Evolutionary conservation across 208 protist species (phyloP).

Genomic region (Trypanosomatidae sp.): DNA sequence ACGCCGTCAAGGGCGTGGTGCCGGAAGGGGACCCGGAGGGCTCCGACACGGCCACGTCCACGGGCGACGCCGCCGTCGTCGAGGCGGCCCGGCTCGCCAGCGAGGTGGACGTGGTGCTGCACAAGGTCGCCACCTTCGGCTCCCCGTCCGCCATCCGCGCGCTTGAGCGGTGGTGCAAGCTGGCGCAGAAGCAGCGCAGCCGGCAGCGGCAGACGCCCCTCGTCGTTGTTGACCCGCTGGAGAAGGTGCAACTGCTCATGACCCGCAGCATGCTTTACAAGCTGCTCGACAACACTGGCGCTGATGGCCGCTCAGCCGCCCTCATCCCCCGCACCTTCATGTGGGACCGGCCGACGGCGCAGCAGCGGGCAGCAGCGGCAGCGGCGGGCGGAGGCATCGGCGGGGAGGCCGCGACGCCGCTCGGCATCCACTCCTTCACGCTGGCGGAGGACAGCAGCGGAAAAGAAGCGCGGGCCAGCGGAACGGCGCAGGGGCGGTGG

Average conservation of each 20-base stretch:
- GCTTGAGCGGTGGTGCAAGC: slow-evolving; percentile 47
- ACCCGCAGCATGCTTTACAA: slow-evolving; percentile 47
- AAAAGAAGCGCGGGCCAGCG: slow-evolving; percentile 12
- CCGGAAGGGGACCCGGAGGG: slow-evolving; percentile 3
- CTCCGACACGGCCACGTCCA: background rate
- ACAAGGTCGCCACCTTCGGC: slow-evolving; percentile 77
- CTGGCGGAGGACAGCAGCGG: slow-evolving; percentile 13
- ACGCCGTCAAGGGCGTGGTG: too few relatives aligned
- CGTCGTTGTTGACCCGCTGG: slow-evolving; percentile 66
- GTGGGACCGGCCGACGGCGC: slow-evolving; percentile 29
- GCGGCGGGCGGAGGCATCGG: background rate
- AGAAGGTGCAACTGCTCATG: slow-evolving; percentile 50
- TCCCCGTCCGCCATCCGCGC: slow-evolving; percentile 32
- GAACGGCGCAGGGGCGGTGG: slow-evolving; percentile 30
- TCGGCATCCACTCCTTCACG: slow-evolving; percentile 27
- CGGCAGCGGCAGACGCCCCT: slow-evolving; percentile 28
- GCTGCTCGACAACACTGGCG: slow-evolving; percentile 37
- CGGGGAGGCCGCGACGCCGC: slow-evolving; percentile 9
- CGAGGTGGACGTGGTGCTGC: slow-evolving; percentile 68
- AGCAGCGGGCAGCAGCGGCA: background rate
- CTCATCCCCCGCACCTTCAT: slow-evolving; percentile 59
- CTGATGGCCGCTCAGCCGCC: slow-evolving; percentile 18
- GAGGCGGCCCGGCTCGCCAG: background rate
- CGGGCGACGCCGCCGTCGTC: background rate
- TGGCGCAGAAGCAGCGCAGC: slow-evolving; percentile 16